Evolutionary conservation across 257 asterid genomes (phyloP).

Genomic region (Scutellaria baicalensis): DNA sequence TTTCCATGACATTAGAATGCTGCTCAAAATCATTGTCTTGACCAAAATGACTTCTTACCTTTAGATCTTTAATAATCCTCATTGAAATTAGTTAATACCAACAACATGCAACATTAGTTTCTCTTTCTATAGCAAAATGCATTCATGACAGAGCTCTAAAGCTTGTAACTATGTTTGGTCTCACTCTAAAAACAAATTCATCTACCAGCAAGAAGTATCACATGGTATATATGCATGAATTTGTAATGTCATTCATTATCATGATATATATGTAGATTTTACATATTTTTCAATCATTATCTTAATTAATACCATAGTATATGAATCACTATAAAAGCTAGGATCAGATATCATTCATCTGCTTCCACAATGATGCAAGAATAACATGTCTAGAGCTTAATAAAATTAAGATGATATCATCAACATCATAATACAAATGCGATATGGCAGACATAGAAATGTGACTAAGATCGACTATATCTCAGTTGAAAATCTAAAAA

Average conservation of each 20-base stretch:
- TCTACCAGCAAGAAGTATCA: neutral
- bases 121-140: neutral
- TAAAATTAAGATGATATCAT: neutral
- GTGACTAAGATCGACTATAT: neutral
- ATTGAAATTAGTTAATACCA: neutral
- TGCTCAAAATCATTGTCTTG: neutral
- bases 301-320: slow-evolving; percentile 2
- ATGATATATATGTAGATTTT: neutral
- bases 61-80: neutral
- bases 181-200: neutral
- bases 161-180: neutral
- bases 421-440: neutral
- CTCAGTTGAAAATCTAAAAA: neutral
- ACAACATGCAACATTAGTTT: neutral
- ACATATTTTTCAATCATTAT: neutral
- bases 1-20: slow-evolving; percentile 7
- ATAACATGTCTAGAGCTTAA: neutral
- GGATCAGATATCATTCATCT: neutral
- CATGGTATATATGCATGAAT: no score
- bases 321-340: neutral
- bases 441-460: neutral
- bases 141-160: neutral
- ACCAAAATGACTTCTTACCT: neutral
- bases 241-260: neutral
- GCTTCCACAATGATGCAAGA: neutral